These are phyloP conservation scores for Penicillium maclennaniae DNA, from an alignment of 495 filamentous ascomycete species.

Conservation along the genomic window DNA sequence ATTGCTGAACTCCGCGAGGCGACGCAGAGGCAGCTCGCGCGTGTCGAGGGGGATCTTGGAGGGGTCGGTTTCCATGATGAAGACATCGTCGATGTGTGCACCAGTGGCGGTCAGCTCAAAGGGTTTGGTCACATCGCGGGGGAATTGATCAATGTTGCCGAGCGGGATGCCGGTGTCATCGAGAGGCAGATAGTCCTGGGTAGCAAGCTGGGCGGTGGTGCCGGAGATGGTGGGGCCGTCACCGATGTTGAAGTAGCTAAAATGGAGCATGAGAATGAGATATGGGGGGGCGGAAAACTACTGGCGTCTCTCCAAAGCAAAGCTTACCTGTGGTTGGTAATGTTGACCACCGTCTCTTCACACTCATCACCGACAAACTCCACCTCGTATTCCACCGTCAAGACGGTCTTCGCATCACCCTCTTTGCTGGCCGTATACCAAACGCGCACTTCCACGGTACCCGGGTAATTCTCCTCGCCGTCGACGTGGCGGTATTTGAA, in stretches of 20 bases:
- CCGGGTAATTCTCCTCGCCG: conserved; percentile 83
- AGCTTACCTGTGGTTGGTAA: conserved; percentile 90
- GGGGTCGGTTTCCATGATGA: conserved; percentile 66
- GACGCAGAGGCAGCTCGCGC: conserved; percentile 57
- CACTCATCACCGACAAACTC: conserved; percentile 70
- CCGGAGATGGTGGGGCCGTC: conserved; percentile 65
- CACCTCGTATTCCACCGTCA: conserved; percentile 87
- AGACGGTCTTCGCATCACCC: conserved; percentile 52
- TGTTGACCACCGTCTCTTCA: conserved; percentile 81
- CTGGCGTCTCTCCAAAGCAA: not conserved
- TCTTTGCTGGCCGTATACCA: conserved; percentile 75
- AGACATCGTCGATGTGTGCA: conserved; percentile 86
- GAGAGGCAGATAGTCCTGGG: conserved; percentile 69
- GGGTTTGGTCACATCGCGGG: conserved; percentile 47
- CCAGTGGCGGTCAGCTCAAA: conserved; percentile 66
- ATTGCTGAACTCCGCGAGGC: conserved; percentile 65
- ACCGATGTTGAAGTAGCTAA: conserved; percentile 90
- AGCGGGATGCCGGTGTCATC: conserved; percentile 64
- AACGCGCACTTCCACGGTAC: conserved; percentile 71
- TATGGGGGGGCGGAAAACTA: not conserved
- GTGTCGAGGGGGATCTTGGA: conserved; percentile 71
- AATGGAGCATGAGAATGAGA: not conserved
- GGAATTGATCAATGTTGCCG: conserved; percentile 48
- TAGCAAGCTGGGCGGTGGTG: conserved; percentile 67
- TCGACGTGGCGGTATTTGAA: conserved; percentile 71